Base-by-base conservation (phyloP, 2,329 filamentous ascomycete species). In the Fusarium graminum region DNA sequence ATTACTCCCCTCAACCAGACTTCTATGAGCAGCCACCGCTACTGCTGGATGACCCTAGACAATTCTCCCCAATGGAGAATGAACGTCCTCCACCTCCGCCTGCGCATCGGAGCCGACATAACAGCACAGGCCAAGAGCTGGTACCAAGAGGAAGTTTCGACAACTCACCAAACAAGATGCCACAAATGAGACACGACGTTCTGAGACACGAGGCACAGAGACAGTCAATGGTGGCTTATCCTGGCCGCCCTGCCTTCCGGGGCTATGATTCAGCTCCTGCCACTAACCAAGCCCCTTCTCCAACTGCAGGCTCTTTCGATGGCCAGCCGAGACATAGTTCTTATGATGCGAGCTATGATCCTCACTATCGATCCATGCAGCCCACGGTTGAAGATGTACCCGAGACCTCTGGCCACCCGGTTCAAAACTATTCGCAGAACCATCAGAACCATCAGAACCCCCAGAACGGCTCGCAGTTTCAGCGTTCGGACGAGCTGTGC, bases 341-440 rank as follows among this genome's bases (percentile, higher is more conserved):
- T 1, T 85, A 85, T 56, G 85, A 88, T 61, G 72, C 76, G 28
- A 74, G 67, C 6, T 80, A 83, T 30, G 84, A 83, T 52, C 70
- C 75, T 36, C 82, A 82, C 39, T 78, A 80, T 70, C 80, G 81
- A 58, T 82, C 83, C 1, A 83, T 87, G 85, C 87, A 88, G 68
- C 86, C 85, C 4, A 89, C 84, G 8, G 87, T 88, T 7, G 88
- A 90, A 72, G 88, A 90, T 64, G 86, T 83, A 7, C 87, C 88
- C 6, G 86, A 88, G 46, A 83, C 85, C 2, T 79, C 81, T 2
- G 68, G 67, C 6, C 60, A 57, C 9, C 54, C 67, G 5, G 68
- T 75, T 8, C 74, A 77, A n/a, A 63, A 72, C 9, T 63, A 69
- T 44, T 52, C 71, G 28, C 70, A 74, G 16, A 36, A 36, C 3